Evolutionary conservation across 495 filamentous ascomycete genomes (phyloP).

Genomic region (Tuber aestivum): DNA sequence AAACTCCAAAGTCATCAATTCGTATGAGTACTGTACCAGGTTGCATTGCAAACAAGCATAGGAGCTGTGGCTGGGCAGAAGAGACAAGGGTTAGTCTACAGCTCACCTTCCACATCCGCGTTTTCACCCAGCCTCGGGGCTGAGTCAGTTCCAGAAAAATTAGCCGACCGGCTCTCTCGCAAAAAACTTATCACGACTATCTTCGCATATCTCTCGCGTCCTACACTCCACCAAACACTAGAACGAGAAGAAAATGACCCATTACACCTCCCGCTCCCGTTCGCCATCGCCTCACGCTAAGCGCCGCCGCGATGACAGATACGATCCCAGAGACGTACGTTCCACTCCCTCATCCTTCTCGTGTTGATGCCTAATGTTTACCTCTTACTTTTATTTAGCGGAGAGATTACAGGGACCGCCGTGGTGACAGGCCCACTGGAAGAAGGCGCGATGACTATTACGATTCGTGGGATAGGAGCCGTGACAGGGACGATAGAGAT

Average conservation of each 20-base stretch:
- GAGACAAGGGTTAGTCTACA: background rate
- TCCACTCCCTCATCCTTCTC: conserved; percentile 8
- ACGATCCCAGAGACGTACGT: conserved; percentile 38
- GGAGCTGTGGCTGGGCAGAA: background rate
- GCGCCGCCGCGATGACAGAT: conserved; percentile 40
- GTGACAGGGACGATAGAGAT: conserved; percentile 56
- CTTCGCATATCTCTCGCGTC: background rate
- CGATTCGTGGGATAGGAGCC: conserved; percentile 55
- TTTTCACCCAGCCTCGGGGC: background rate
- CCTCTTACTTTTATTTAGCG: conserved; percentile 31
- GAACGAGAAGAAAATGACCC: conserved; percentile 30
- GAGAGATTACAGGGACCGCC: conserved; percentile 39
- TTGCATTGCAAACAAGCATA: too few relatives aligned
- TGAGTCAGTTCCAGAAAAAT: background rate
- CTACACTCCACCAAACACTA: background rate
- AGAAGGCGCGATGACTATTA: conserved; percentile 55
- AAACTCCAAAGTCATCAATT: too few relatives aligned
- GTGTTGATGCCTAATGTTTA: conserved; percentile 22
- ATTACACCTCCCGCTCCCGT: conserved; percentile 40
- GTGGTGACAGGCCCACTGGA: conserved; percentile 49
- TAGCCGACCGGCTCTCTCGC: background rate
- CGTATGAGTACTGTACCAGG: too few relatives aligned
- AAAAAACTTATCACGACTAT: conserved; percentile 1
- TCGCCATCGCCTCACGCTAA: conserved; percentile 38
- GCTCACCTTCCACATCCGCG: background rate